These are phyloP conservation scores for Boletus tomentosulus DNA, from an alignment of 768 basidiomycete species.

Conservation along the genomic window DNA sequence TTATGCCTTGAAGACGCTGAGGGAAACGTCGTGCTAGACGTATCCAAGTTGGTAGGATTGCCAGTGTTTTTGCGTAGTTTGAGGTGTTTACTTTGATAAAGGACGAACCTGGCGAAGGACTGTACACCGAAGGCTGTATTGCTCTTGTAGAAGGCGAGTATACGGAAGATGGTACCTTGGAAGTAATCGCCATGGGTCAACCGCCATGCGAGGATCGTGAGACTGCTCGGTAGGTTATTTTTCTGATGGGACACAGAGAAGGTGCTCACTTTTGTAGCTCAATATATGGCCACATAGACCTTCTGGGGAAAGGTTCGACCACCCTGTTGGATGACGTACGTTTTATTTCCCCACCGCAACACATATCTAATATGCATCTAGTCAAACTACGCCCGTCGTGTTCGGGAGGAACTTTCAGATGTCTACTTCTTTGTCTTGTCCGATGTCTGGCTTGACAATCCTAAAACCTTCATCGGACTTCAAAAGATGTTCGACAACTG, in stretches of 20 bases:
- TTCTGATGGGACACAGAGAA: background rate
- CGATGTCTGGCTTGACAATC: constrained; percentile 93
- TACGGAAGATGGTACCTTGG: constrained; percentile 83
- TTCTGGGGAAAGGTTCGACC: constrained; percentile 91
- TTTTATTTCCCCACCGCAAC: constrained; percentile 1
- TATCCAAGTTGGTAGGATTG: constrained; percentile 67
- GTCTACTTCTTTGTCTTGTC: constrained; percentile 91
- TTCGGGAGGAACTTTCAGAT: constrained; percentile 67
- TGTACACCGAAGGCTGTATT: constrained; percentile 96
- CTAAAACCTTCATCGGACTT: constrained; percentile 74
- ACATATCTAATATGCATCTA: constrained; percentile 25
- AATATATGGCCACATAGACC: constrained; percentile 95
- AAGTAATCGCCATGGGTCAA: constrained; percentile 93
- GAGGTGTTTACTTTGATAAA: constrained; percentile 26
- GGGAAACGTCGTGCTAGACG: constrained; percentile 83
- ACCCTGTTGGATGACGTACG: constrained; percentile 87
- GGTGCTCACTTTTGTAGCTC: constrained; percentile 47
- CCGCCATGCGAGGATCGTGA: constrained; percentile 92
- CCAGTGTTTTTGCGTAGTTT: background rate
- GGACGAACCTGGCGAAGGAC: constrained; percentile 90
- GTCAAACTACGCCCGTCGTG: constrained; percentile 58
- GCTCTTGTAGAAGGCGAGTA: constrained; percentile 96
- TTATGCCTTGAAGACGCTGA: constrained; percentile 92
- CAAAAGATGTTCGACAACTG: constrained; percentile 87
- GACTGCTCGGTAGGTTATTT: constrained; percentile 60